Conservation (phyloP, 495 filamentous ascomycete species). For the Hypoxylon trugodes region DNA sequence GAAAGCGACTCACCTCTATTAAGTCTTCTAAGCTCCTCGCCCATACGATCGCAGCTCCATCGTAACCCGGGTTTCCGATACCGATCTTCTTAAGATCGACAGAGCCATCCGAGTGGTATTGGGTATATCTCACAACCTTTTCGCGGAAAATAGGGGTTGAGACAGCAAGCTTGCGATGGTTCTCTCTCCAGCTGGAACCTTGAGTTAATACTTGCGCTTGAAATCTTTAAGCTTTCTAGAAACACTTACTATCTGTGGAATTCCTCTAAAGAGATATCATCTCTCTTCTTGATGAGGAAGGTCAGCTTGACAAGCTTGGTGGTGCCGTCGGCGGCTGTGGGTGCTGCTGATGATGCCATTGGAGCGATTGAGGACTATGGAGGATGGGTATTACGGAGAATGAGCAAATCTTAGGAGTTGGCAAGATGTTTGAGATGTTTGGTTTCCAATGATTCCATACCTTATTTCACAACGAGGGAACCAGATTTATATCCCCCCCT, state of each 20-base stretch:
- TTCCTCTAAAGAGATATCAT: constrained; percentile 5
- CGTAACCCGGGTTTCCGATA: not conserved
- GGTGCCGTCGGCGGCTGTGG: not conserved
- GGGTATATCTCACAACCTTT: constrained; percentile 34
- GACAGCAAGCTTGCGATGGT: constrained; percentile 11
- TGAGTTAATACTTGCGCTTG: not conserved
- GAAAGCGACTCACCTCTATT: not conserved
- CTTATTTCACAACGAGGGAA: too few species aligned
- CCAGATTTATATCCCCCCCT: too few species aligned
- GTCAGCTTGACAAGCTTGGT: constrained; percentile 8
- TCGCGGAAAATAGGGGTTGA: constrained; percentile 18
- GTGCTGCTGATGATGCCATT: not conserved
- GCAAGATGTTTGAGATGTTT: too few species aligned
- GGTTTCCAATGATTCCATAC: too few species aligned
- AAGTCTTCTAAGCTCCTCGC: constrained; percentile 15
- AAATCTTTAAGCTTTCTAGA: not conserved
- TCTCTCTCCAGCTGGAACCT: constrained; percentile 14
- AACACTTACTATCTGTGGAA: constrained; percentile 21
- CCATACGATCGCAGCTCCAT: constrained; percentile 17
- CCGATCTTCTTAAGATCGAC: not conserved
- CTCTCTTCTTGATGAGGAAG: constrained; percentile 8
- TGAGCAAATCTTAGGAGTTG: too few species aligned
- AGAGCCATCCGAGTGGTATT: constrained; percentile 24
- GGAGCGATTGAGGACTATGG: not conserved
- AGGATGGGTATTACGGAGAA: too few species aligned